These are phyloP conservation scores for Pythium volutum DNA, from an alignment of 352 stramenopile species.

Conservation along the genomic window DNA sequence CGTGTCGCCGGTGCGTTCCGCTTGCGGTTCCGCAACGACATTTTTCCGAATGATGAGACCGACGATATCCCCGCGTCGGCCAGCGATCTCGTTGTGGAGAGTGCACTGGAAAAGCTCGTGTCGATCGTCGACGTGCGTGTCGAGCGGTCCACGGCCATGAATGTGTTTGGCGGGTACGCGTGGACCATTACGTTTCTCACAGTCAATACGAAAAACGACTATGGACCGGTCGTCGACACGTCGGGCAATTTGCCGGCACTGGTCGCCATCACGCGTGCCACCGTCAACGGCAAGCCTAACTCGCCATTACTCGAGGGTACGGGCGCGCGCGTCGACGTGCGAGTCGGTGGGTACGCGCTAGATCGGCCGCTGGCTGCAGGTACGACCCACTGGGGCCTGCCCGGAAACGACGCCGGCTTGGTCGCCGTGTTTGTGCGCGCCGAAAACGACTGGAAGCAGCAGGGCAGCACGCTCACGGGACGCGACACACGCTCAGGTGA, in stretches of 20 bases:
- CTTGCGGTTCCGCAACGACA: slow-evolving; percentile 61
- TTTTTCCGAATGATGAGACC: slow-evolving; percentile 76
- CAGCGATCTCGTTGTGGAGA: slow-evolving; percentile 49
- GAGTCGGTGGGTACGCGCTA: slow-evolving; percentile 50
- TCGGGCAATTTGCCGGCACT: slow-evolving; percentile 69
- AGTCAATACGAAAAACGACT: slow-evolving; percentile 75
- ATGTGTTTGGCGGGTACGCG: slow-evolving; percentile 72
- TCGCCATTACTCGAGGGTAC: slow-evolving; percentile 44
- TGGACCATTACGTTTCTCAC: slow-evolving; percentile 83
- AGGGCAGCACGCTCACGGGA: slow-evolving; percentile 50
- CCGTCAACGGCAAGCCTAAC: slow-evolving; percentile 24
- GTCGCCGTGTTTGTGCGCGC: slow-evolving; percentile 58
- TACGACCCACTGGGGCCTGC: slow-evolving; percentile 49
- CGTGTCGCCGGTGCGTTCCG: slow-evolving; percentile 68
- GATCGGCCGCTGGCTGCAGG: slow-evolving; percentile 29
- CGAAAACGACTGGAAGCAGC: slow-evolving; percentile 76
- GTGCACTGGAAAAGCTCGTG: slow-evolving; percentile 63
- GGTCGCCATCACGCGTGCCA: slow-evolving; percentile 36
- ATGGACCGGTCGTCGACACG: slow-evolving; percentile 60
- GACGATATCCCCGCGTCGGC: slow-evolving; percentile 59
- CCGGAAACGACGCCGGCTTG: slow-evolving; percentile 56
- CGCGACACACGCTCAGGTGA: slow-evolving; percentile 62
- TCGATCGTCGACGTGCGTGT: slow-evolving; percentile 69
- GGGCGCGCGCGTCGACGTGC: slow-evolving; percentile 47
- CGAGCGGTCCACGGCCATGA: slow-evolving; percentile 59